A percentile compares a stretch with the other conserved stretches of the same genome.
Conservation (phyloP, 169 alveolate species). For the Plasmodium knowlesi region DNA sequence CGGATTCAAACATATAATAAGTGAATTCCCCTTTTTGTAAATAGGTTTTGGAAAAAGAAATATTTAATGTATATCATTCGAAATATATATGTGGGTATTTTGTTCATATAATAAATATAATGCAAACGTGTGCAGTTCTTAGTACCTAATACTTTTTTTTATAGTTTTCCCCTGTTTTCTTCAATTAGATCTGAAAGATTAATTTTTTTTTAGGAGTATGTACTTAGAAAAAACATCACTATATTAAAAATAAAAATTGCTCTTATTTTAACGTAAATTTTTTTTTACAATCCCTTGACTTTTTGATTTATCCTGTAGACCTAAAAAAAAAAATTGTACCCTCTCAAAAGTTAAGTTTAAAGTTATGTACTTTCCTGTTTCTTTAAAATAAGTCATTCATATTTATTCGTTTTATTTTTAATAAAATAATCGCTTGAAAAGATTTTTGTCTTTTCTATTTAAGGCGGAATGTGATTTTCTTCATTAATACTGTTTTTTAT, state of each 20-base stretch:
- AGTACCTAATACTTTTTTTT: not conserved
- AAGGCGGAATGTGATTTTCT: not conserved
- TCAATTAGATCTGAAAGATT: not conserved
- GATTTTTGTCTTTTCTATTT: not conserved
- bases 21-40: not conserved
- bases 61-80: not conserved
- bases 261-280: not conserved
- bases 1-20: not conserved
- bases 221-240: not conserved
- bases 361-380: not conserved
- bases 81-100: not conserved
- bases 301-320: not conserved
- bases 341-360: constrained; percentile 5
- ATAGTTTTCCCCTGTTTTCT: constrained; percentile 2
- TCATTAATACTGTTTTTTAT: not conserved
- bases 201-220: not conserved
- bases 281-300: not conserved
- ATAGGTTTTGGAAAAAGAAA: not conserved
- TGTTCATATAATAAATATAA: not conserved
- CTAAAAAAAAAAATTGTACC: not conserved
- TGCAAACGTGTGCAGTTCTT: constrained; percentile 33
- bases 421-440: not conserved
- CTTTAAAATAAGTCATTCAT: not conserved
- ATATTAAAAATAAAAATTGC: not conserved
- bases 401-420: not conserved